Percentiles rank a stretch among this genome's conserved stretches.
Evolutionary conservation across 139 green algal species (phyloP).

Genomic region (Trebouxia sp.): DNA sequence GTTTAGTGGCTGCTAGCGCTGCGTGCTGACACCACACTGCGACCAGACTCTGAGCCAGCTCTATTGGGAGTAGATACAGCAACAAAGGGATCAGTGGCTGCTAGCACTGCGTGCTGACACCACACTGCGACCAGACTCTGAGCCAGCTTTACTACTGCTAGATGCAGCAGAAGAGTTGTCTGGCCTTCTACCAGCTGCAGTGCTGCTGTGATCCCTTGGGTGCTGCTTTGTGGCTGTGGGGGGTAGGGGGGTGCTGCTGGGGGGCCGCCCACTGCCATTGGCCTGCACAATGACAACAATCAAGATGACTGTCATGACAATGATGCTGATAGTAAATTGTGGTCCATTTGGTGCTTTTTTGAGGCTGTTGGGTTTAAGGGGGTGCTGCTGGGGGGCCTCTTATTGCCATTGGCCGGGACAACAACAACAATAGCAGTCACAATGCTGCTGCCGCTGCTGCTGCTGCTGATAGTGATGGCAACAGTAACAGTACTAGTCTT

Average conservation of each 20-base stretch:
- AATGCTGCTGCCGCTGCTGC: too few relatives aligned
- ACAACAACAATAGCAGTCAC: too few relatives aligned
- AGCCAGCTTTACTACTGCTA: neutral
- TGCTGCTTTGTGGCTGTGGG: neutral
- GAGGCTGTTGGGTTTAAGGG: too few relatives aligned
- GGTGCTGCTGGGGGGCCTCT: too few relatives aligned
- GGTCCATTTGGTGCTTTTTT: too few relatives aligned
- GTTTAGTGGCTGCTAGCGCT: neutral
- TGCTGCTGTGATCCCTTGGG: conserved; percentile 9
- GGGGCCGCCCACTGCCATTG: conserved; percentile 4
- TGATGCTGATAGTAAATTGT: too few relatives aligned
- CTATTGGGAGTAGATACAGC: conserved; percentile 30
- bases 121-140: neutral
- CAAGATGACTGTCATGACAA: too few relatives aligned
- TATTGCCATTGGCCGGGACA: too few relatives aligned
- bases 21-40: neutral
- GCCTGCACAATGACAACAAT: neutral
- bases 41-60: neutral
- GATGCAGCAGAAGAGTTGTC: conserved; percentile 50
- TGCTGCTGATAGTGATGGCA: too few relatives aligned
- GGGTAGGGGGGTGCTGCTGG: conserved; percentile 5
- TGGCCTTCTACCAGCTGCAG: neutral
- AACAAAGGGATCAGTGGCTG: too few relatives aligned
- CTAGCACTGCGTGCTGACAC: neutral
- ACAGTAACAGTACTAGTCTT: too few relatives aligned